Base-by-base conservation (phyloP, 805 yeast genomes). In the Millerozyma acaciae region DNA sequence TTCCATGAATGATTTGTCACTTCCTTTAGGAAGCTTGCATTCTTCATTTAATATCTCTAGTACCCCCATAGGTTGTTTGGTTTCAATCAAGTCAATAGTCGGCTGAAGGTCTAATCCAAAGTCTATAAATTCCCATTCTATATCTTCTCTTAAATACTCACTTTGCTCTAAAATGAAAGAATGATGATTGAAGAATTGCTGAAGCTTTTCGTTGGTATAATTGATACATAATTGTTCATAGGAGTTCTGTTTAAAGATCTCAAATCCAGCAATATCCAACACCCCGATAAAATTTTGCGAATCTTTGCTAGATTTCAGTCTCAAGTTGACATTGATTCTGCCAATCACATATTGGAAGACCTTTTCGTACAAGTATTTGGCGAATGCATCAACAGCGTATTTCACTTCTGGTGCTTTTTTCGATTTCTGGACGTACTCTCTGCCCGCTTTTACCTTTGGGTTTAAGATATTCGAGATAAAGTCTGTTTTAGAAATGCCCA, bases 21-120 rank as follows among this genome's bases (percentile, higher is more conserved):
- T 75, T 0, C 96, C 84, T 46, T 83, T 85, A 9, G 97, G 97
- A 56, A 93, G 82, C 17, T 93, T 84, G 43, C 97, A 90, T 53
- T 93, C 97, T 57, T 93, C 99, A 53, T 93, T 95, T 30, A 93
- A 67, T 16, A 89, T 71, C 8, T 95, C 82, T 36, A 93, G 76
- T 10, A 93, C 72, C 32, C 97, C 96, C 58, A 87, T 73, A 28
- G 89, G 80, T 40, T 72, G 67, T 50, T 47, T 62, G 54, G 80
- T 74, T 60, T 93, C 98, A 33, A 93, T 89, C 35, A 93, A 66
- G 47, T 89, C 95, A 32, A 93, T 93, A 0, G 98, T 90, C 16
- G 94, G 94, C 53, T 90, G 96, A 35, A 93, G 67, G 55, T 93
- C 97, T 40, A 81, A 84, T 10, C 98, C 98, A 60, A 88, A 93